Conservation (phyloP, 805 yeast genomes). For the Suhomyces emberorum region DNA sequence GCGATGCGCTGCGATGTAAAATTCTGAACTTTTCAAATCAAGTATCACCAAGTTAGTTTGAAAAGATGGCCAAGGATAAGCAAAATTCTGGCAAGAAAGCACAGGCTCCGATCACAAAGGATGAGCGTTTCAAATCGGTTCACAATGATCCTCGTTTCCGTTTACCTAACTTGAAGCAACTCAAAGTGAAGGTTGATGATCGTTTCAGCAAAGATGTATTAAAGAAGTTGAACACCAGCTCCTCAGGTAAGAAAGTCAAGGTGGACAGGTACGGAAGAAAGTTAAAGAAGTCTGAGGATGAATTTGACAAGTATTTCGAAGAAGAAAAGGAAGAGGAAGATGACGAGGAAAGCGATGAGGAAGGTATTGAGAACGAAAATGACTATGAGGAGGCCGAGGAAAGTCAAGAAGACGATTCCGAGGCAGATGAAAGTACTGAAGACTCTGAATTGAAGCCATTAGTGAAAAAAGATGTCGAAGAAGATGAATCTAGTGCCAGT, state of each 20-base stretch:
- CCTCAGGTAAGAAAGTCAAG: slow-evolving; percentile 54
- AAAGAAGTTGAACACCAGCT: slow-evolving; percentile 41
- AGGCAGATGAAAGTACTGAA: slow-evolving; percentile 10
- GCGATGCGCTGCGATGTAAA: slow-evolving; percentile 4
- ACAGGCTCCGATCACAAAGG: slow-evolving; percentile 44
- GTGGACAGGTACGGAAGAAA: slow-evolving; percentile 89
- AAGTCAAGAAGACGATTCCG: slow-evolving; percentile 16
- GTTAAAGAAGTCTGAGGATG: slow-evolving; percentile 40
- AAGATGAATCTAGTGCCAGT: slow-evolving; percentile 12
- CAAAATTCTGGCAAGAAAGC: background rate
- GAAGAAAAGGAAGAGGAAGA: slow-evolving; percentile 29
- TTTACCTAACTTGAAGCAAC: slow-evolving; percentile 62
- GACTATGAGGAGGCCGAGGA: slow-evolving; percentile 18
- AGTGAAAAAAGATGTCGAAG: slow-evolving; percentile 7
- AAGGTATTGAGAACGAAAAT: slow-evolving; percentile 21
- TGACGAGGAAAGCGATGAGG: slow-evolving; percentile 27
- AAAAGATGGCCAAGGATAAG: slow-evolving; percentile 6
- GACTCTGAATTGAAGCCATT: slow-evolving; percentile 7
- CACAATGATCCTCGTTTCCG: slow-evolving; percentile 88
- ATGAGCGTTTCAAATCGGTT: slow-evolving; percentile 74
- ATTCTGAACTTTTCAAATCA: no score
- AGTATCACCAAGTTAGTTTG: no score
- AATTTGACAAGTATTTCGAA: slow-evolving; percentile 64
- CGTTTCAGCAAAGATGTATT: slow-evolving; percentile 73
- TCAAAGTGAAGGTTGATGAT: slow-evolving; percentile 77